A percentile compares a stretch with the other conserved stretches of the same genome.
Conservation (phyloP, 1,284 basidiomycete genomes). For the Vanrija sp. region DNA sequence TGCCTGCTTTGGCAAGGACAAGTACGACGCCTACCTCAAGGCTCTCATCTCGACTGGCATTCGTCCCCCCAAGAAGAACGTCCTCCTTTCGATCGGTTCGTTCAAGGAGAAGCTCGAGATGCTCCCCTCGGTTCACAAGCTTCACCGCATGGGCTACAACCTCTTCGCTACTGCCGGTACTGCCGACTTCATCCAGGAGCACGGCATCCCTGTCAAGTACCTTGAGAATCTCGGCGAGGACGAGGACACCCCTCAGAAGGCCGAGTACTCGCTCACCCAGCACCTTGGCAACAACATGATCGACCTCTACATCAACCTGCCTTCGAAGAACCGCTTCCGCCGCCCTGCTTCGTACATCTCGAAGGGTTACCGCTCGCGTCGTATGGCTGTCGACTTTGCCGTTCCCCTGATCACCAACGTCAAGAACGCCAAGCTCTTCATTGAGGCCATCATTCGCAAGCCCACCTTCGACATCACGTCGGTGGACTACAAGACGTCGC, state of each 20-base stretch:
- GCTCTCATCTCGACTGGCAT: constrained; percentile 95
- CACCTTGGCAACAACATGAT: constrained; percentile 94
- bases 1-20: constrained; percentile 95
- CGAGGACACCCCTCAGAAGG: constrained; percentile 70
- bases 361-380: constrained; percentile 93
- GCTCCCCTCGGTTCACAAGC: constrained; percentile 90
- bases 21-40: constrained; percentile 98
- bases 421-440: constrained; percentile 96
- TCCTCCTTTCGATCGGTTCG: constrained; percentile 59
- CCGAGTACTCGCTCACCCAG: constrained; percentile 90
- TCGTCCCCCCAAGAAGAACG: constrained; percentile 68
- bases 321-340: constrained; percentile 96
- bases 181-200: constrained; percentile 84
- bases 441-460: constrained; percentile 88
- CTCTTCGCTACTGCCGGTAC: constrained; percentile 97
- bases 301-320: constrained; percentile 98
- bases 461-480: constrained; percentile 79
- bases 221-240: constrained; percentile 80
- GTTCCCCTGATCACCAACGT: constrained; percentile 97
- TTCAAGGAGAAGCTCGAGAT: constrained; percentile 98
- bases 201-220: constrained; percentile 63
- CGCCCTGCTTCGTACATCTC: constrained; percentile 95
- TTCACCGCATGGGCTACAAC: constrained; percentile 90
- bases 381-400: constrained; percentile 99
- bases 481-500: constrained; percentile 93